Conservation (phyloP, 495 filamentous ascomycete genomes). For the Penicillium dipodomyicola region DNA sequence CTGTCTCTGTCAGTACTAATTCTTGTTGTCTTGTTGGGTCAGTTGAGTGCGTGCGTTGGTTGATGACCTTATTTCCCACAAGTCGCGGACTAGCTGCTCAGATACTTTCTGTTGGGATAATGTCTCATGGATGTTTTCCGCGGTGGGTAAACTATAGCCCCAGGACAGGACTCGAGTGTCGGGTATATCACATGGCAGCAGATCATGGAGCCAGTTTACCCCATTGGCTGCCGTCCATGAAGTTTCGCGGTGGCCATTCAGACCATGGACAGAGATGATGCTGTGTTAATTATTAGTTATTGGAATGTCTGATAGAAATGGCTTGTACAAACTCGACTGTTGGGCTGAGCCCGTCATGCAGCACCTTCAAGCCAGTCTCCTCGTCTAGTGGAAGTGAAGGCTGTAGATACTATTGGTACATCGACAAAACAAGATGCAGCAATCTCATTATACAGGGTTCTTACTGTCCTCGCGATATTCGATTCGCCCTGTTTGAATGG, state of each 20-base stretch:
- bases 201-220: slow-evolving; percentile 47
- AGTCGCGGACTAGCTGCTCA: slow-evolving; percentile 29
- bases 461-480: neutral
- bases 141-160: slow-evolving; percentile 45
- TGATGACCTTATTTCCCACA: slow-evolving; percentile 24
- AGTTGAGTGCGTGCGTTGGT: slow-evolving; percentile 19
- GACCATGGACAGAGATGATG: slow-evolving; percentile 32
- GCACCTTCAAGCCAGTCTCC: neutral
- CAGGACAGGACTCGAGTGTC: slow-evolving; percentile 47
- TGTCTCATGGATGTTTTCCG: neutral
- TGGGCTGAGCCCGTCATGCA: slow-evolving; percentile 1
- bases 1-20: neutral
- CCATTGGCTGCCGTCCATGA: slow-evolving; percentile 41
- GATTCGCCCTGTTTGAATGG: neutral
- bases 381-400: neutral
- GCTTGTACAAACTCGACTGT: slow-evolving; percentile 1
- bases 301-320: neutral
- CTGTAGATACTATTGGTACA: neutral
- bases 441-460: neutral
- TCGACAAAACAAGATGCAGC: neutral
- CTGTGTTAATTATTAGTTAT: slow-evolving; percentile 2
- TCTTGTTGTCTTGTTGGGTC: neutral
- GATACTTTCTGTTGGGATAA: slow-evolving; percentile 18
- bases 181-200: slow-evolving; percentile 46
- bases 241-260: slow-evolving; percentile 27